Evolutionary conservation across 1,139 yeast species (phyloP).

Genomic region (Petasospora rhodanensis): DNA sequence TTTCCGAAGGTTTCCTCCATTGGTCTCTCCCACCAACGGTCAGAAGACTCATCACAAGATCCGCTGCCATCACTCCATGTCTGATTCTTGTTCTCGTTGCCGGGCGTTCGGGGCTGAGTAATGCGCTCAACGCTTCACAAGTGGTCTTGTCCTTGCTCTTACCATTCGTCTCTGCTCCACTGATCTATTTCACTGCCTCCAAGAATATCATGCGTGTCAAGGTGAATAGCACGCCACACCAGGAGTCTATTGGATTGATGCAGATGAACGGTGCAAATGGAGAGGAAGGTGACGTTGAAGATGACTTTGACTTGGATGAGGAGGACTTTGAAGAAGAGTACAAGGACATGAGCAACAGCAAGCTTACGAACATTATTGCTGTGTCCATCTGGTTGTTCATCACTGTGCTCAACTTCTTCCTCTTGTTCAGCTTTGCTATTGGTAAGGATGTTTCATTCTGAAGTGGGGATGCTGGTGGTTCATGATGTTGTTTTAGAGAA

Average conservation of each 20-base stretch:
- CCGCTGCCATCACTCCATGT: constrained; percentile 71
- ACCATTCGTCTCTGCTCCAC: constrained; percentile 74
- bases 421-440: constrained; percentile 63
- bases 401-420: constrained; percentile 68
- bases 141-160: constrained; percentile 65
- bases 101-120: constrained; percentile 67
- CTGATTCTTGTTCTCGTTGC: constrained; percentile 55
- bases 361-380: constrained; percentile 51
- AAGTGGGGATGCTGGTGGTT: constrained; percentile 1
- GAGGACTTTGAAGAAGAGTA: constrained; percentile 14
- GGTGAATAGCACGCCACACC: constrained; percentile 6
- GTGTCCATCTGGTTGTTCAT: constrained; percentile 70
- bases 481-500: too few relatives aligned
- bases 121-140: constrained; percentile 69
- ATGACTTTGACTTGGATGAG: constrained; percentile 6
- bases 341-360: constrained; percentile 48
- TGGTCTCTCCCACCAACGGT: constrained; percentile 68
- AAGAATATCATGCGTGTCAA: constrained; percentile 53
- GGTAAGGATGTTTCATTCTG: constrained; percentile 58
- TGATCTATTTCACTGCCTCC: constrained; percentile 63
- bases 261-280: constrained; percentile 7
- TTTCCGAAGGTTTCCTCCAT: constrained; percentile 72
- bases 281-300: too few relatives aligned
- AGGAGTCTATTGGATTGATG: constrained; percentile 15
- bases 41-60: constrained; percentile 67